Evolutionary conservation across 768 basidiomycete genomes (phyloP).

Genomic region (Boletus vermiculosoides): DNA sequence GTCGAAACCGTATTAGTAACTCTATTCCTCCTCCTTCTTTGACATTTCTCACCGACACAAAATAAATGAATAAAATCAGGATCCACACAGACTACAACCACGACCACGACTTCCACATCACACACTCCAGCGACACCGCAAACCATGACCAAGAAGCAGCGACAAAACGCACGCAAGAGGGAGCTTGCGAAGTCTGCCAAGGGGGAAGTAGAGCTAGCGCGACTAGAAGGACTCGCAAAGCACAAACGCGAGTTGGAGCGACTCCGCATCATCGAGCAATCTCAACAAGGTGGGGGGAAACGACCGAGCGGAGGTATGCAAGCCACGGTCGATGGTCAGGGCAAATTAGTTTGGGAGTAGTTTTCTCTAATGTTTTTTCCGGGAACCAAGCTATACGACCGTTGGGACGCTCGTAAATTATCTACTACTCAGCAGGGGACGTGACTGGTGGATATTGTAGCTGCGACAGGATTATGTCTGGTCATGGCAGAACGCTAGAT

Average conservation of each 20-base stretch:
- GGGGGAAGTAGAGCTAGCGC: constrained; percentile 51
- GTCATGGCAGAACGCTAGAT: constrained; percentile 18
- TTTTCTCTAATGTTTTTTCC: not conserved
- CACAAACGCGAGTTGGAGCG: constrained; percentile 63
- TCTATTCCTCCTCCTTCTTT: constrained; percentile 9
- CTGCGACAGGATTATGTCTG: constrained; percentile 10
- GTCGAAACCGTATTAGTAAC: constrained; percentile 46
- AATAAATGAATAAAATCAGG: constrained; percentile 11
- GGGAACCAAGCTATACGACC: constrained; percentile 9
- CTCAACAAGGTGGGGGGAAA: constrained; percentile 27
- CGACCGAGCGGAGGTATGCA: constrained; percentile 56
- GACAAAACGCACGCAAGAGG: constrained; percentile 60
- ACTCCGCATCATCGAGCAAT: constrained; percentile 47
- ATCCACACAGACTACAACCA: constrained; percentile 4
- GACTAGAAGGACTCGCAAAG: constrained; percentile 49
- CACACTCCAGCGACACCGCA: constrained; percentile 39
- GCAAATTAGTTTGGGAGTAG: constrained; percentile 58
- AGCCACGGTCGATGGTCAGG: constrained; percentile 54
- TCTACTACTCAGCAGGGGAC: constrained; percentile 17
- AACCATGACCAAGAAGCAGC: constrained; percentile 62
- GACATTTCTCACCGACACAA: constrained; percentile 1
- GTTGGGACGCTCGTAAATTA: constrained; percentile 19
- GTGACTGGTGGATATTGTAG: constrained; percentile 17
- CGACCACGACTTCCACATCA: constrained; percentile 10
- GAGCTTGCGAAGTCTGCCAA: constrained; percentile 60